Conservation (phyloP, 2,329 filamentous ascomycete species). For the Cytospora piceae region DNA sequence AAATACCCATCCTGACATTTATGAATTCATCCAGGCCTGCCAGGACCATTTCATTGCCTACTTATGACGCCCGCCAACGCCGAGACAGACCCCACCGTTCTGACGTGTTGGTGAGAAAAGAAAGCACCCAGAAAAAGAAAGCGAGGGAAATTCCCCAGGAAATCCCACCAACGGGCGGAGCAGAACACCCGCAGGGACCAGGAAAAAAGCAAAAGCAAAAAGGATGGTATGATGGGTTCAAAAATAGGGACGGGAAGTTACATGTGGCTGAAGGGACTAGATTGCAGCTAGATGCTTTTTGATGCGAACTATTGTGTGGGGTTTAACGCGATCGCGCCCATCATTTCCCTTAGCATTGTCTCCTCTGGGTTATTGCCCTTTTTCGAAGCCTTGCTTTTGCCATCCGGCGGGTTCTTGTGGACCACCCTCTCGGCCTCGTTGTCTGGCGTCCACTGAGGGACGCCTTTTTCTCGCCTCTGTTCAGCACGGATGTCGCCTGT, state of each 20-base stretch:
- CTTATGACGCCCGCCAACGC: conserved; percentile 3
- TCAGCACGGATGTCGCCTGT: conserved; percentile 27
- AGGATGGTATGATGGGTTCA: not conserved
- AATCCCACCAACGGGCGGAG: not conserved
- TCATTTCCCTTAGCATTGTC: conserved; percentile 13
- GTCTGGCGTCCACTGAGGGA: conserved; percentile 28
- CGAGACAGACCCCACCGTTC: not conserved
- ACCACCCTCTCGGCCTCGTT: conserved; percentile 21
- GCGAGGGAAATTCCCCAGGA: not conserved
- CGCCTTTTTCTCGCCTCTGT: conserved; percentile 21
- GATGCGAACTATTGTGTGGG: conserved; percentile 4
- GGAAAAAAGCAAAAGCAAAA: not conserved
- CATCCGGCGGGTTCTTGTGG: conserved; percentile 20
- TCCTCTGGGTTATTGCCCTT: not conserved
- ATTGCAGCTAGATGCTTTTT: not conserved
- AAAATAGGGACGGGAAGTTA: not conserved
- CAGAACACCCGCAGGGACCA: not conserved
- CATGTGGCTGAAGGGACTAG: not conserved
- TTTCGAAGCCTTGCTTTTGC: conserved; percentile 7
- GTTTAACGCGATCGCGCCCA: conserved; percentile 3
- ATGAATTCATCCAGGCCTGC: not conserved
- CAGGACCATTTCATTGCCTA: not conserved
- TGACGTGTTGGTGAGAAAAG: not conserved
- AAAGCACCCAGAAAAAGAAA: not conserved
- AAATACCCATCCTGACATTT: not conserved